Conservation (phyloP, 78 protist genomes). For the Dictyostelium brefeldianum region DNA sequence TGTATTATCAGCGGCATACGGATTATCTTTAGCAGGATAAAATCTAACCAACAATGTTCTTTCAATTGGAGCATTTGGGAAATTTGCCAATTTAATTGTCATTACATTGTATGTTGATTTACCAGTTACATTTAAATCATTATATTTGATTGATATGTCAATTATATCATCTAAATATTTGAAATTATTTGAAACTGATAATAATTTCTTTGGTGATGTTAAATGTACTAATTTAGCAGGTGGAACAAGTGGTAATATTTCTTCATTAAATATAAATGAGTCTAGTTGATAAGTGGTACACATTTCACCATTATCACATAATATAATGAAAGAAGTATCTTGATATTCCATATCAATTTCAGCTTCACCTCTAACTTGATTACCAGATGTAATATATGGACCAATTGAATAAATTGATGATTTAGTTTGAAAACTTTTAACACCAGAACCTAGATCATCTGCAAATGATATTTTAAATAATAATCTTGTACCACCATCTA, state of each 20-base stretch:
- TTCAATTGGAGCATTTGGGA: neutral
- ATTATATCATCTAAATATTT: neutral
- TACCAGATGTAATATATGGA: neutral
- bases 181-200: neutral
- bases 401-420: neutral
- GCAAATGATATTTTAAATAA: neutral
- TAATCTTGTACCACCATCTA: neutral
- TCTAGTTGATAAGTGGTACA: neutral
- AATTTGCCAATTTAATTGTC: neutral
- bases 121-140: neutral
- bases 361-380: neutral
- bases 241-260: too few relatives aligned
- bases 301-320: slow-evolving; percentile 1
- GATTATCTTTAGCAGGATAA: too few relatives aligned
- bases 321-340: neutral
- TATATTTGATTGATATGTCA: neutral
- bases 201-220: neutral
- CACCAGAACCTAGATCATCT: neutral
- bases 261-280: neutral
- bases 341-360: neutral
- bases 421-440: neutral
- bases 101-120: neutral
- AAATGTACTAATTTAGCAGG: too few relatives aligned
- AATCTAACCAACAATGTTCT: neutral
- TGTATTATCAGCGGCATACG: neutral